A percentile compares a stretch with the other conserved stretches of the same genome.
Evolutionary conservation across 75 land plant species (phyloP).

Genomic region (Pinus taeda): DNA sequence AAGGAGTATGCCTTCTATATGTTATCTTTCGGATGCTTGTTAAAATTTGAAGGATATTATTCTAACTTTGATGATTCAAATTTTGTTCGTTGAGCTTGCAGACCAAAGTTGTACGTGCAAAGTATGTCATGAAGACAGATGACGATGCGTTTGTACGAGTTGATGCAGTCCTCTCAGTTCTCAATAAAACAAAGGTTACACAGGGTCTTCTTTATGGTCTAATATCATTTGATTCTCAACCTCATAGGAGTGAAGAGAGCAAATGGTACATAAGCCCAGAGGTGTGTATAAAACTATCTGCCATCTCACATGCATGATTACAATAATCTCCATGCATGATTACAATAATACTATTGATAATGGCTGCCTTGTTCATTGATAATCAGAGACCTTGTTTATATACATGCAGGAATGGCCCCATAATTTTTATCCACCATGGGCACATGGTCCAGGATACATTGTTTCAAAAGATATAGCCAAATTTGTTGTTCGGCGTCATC

Average conservation of each 20-base stretch:
- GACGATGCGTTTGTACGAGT: conserved; percentile 94
- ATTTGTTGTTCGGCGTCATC: conserved; percentile 65
- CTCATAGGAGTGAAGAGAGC: conserved; percentile 63
- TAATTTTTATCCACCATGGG: conserved; percentile 80
- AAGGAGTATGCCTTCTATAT: background rate
- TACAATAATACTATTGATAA: background rate
- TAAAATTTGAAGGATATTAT: background rate
- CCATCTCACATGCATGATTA: background rate
- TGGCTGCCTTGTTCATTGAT: background rate
- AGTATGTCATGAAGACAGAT: conserved; percentile 95
- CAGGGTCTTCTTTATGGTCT: conserved; percentile 69
- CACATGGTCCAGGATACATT: conserved; percentile 92
- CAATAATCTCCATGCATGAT: background rate
- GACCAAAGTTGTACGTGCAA: conserved; percentile 66
- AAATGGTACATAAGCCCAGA: conserved; percentile 79
- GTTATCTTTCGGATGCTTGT: background rate
- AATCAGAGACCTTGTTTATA: background rate
- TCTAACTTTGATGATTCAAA: background rate
- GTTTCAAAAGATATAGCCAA: conserved; percentile 80
- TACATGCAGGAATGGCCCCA: conserved; percentile 78
- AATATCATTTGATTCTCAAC: conserved; percentile 52
- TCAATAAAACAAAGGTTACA: conserved; percentile 30
- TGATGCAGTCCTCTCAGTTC: conserved; percentile 66
- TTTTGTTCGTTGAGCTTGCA: conserved; percentile 24
- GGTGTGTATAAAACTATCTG: conserved; percentile 31